These are phyloP conservation scores for Eucalyptus decipiens DNA, from an alignment of 345 rosid species.

Conservation along the genomic window DNA sequence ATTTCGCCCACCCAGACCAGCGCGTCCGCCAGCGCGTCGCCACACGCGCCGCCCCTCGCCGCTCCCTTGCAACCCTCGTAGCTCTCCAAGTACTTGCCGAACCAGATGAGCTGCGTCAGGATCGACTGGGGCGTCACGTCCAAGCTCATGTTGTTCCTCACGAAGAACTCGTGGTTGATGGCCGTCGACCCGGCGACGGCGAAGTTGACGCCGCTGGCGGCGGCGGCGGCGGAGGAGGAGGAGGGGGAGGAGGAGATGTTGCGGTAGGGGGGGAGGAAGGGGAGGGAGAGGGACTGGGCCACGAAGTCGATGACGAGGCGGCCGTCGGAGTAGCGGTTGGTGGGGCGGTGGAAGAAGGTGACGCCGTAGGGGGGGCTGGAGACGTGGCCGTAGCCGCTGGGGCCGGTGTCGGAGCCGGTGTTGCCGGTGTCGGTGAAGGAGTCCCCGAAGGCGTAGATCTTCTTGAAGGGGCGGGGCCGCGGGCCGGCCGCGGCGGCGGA, in stretches of 20 bases:
- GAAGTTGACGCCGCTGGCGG: slow-evolving; percentile 50
- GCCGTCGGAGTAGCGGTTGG: slow-evolving; percentile 90
- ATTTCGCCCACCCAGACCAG: slow-evolving; percentile 92
- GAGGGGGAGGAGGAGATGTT: slow-evolving; percentile 2
- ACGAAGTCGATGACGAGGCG: slow-evolving; percentile 81
- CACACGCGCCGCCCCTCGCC: slow-evolving; percentile 14
- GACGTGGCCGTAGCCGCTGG: slow-evolving; percentile 68
- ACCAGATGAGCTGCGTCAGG: slow-evolving; percentile 63
- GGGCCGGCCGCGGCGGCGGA: neutral
- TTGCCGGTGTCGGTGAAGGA: slow-evolving; percentile 97
- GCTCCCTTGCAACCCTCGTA: slow-evolving; percentile 21
- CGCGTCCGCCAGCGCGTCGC: slow-evolving; percentile 33
- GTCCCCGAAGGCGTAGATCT: slow-evolving; percentile 84
- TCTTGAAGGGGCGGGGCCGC: slow-evolving; percentile 35
- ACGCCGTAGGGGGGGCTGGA: slow-evolving; percentile 68
- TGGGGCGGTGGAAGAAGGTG: slow-evolving; percentile 74
- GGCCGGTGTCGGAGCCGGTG: slow-evolving; percentile 54
- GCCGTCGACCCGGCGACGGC: slow-evolving; percentile 93
- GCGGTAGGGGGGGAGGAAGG: slow-evolving; percentile 71
- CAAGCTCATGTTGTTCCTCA: slow-evolving; percentile 54
- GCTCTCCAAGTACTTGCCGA: slow-evolving; percentile 34
- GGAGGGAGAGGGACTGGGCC: slow-evolving; percentile 49
- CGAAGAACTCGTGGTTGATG: slow-evolving; percentile 68
- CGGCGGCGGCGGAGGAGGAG: neutral
- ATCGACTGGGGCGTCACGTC: slow-evolving; percentile 67